These are phyloP conservation scores for Solanum ossicruentum DNA, from an alignment of 257 asterid species.

Conservation along the genomic window DNA sequence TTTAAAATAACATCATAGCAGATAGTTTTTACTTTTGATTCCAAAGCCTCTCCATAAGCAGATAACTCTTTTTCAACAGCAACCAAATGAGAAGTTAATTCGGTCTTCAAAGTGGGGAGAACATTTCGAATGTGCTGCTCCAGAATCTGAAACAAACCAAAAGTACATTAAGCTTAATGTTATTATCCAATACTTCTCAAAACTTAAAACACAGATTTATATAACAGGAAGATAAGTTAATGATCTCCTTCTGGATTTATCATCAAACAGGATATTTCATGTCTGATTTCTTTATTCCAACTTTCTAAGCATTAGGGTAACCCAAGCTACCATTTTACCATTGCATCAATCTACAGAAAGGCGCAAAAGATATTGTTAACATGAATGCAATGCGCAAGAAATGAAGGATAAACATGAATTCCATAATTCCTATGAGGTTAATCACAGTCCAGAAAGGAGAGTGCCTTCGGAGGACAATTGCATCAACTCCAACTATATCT, in stretches of 20 bases:
- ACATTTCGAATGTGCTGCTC: slow-evolving; percentile 76
- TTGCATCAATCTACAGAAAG: neutral
- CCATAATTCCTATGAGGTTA: neutral
- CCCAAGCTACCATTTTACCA: neutral
- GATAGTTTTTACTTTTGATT: slow-evolving; percentile 52
- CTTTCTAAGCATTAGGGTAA: neutral
- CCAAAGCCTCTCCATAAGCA: slow-evolving; percentile 81
- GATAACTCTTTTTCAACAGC: slow-evolving; percentile 90
- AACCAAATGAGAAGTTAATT: slow-evolving; percentile 54
- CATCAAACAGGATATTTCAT: neutral
- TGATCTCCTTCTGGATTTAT: neutral
- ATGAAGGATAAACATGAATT: neutral
- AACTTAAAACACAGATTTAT: neutral
- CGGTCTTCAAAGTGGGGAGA: slow-evolving; percentile 86
- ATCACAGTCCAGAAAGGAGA: neutral
- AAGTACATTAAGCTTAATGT: neutral
- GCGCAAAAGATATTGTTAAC: neutral
- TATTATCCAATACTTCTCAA: neutral
- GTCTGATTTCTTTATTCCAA: neutral
- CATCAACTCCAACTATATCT: neutral
- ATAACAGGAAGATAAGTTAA: neutral
- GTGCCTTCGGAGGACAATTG: neutral
- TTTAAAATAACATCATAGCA: neutral
- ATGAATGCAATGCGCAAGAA: neutral
- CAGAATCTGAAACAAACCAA: slow-evolving; percentile 30